Conservation (phyloP, 768 basidiomycete species). For the Russula olivacea region DNA sequence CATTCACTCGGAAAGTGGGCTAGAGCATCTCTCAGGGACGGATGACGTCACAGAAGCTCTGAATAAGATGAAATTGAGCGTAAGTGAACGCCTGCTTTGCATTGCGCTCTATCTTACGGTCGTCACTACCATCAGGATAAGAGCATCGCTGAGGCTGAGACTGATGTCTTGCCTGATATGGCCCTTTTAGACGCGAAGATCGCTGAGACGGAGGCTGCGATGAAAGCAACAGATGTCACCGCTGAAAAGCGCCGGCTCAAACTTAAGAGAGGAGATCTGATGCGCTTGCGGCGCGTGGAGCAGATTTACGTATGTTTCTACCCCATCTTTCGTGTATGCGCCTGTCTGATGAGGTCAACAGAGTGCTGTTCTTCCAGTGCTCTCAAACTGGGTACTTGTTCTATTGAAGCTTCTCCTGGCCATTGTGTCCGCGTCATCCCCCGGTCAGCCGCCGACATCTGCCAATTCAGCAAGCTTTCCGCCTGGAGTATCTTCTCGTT, state of each 20-base stretch:
- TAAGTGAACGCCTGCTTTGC: slow-evolving; percentile 18
- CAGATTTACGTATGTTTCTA: slow-evolving; percentile 73
- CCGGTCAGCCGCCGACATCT: slow-evolving; percentile 56
- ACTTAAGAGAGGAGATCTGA: slow-evolving; percentile 71
- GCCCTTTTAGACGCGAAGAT: slow-evolving; percentile 69
- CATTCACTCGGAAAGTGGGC: slow-evolving; percentile 87
- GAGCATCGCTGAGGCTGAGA: slow-evolving; percentile 39
- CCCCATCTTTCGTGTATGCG: neutral
- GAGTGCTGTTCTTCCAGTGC: slow-evolving; percentile 76
- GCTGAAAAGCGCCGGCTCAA: slow-evolving; percentile 56
- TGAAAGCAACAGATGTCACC: slow-evolving; percentile 45
- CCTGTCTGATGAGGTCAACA: slow-evolving; percentile 32
- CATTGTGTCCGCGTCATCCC: slow-evolving; percentile 79
- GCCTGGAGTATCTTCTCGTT: slow-evolving; percentile 62
- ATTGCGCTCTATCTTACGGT: neutral
- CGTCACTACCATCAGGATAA: slow-evolving; percentile 17
- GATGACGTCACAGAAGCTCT: slow-evolving; percentile 47
- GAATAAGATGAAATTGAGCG: slow-evolving; percentile 31
- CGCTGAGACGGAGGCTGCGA: slow-evolving; percentile 50
- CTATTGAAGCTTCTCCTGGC: slow-evolving; percentile 88
- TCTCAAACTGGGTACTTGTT: slow-evolving; percentile 90
- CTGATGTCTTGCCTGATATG: slow-evolving; percentile 67
- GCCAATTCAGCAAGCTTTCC: slow-evolving; percentile 68
- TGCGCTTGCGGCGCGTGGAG: slow-evolving; percentile 85
- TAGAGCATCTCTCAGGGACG: slow-evolving; percentile 70